Conservation (phyloP, 176 grass and related monocot genomes). For the Aegilops sharonensis region DNA sequence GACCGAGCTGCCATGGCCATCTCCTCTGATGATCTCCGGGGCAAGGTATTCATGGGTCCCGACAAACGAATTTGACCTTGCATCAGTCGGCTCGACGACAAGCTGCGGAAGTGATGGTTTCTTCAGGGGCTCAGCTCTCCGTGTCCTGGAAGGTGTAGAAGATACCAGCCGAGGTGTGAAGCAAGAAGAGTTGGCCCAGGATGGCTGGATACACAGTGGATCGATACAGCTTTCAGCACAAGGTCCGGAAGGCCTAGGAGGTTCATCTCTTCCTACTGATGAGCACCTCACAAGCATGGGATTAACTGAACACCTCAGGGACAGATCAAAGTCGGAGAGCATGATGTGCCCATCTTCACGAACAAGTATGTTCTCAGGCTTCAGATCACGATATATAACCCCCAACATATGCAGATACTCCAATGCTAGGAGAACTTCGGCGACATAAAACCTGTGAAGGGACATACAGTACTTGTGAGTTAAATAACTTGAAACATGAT, state of each 20-base stretch:
- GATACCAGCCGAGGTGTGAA: conserved; percentile 86
- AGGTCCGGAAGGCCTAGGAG: conserved; percentile 69
- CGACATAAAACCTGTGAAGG: conserved; percentile 79
- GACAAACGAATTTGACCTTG: conserved; percentile 90
- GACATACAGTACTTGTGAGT: background rate
- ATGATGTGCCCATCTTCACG: conserved; percentile 99
- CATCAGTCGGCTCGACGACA: conserved; percentile 83
- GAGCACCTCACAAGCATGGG: conserved; percentile 82
- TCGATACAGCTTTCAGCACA: conserved; percentile 96
- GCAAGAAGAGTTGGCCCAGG: conserved; percentile 79
- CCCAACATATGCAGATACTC: conserved; percentile 99
- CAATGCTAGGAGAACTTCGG: conserved; percentile 90
- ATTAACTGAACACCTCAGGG: conserved; percentile 88
- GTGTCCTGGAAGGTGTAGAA: conserved; percentile 34
- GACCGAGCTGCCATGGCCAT: conserved; percentile 93
- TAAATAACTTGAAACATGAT: conserved; percentile 20
- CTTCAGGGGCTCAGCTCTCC: conserved; percentile 43
- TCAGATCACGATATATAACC: conserved; percentile 96
- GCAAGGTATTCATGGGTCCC: conserved; percentile 96
- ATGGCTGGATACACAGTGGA: conserved; percentile 83
- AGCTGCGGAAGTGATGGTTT: conserved; percentile 82
- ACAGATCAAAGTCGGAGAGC: conserved; percentile 97
- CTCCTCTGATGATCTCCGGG: conserved; percentile 94
- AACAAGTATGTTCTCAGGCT: conserved; percentile 97
- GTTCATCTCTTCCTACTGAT: conserved; percentile 67